A percentile compares a stretch with the other conserved stretches of the same genome.
Evolutionary conservation across 2,329 filamentous ascomycete species (phyloP).

Genomic region (Nothopassalora personata): DNA sequence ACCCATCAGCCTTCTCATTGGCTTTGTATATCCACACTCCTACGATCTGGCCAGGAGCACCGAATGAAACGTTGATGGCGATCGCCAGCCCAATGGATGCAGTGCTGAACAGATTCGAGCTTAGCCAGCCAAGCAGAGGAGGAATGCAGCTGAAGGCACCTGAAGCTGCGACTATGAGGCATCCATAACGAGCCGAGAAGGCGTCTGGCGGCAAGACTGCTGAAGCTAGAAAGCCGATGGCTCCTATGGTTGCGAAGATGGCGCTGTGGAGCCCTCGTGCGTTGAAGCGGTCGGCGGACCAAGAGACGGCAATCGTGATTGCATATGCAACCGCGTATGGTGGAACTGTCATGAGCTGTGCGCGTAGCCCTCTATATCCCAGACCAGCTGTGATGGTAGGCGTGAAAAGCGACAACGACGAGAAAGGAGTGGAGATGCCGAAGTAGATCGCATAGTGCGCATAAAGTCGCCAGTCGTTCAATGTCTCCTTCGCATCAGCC

Average conservation of each 20-base stretch:
- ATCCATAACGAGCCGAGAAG: conserved; percentile 61
- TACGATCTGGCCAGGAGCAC: conserved; percentile 64
- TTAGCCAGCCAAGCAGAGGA: conserved; percentile 65
- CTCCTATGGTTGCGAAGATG: conserved; percentile 47
- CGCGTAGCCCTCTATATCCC: conserved; percentile 52
- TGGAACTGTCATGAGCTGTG: conserved; percentile 32
- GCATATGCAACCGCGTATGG: conserved; percentile 37
- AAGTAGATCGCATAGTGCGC: conserved; percentile 50
- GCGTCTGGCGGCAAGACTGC: conserved; percentile 57
- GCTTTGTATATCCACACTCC: conserved; percentile 71
- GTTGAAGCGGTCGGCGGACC: conserved; percentile 60
- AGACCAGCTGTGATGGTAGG: conserved; percentile 57
- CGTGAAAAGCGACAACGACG: conserved; percentile 25
- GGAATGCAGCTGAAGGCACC: conserved; percentile 66
- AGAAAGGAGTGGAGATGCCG: conserved; percentile 37
- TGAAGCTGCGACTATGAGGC: conserved; percentile 61
- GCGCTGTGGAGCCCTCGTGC: conserved; percentile 51
- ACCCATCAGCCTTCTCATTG: conserved; percentile 55
- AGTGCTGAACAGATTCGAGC: conserved; percentile 61
- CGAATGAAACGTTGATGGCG: conserved; percentile 63
- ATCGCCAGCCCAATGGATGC: conserved; percentile 63
- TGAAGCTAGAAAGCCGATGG: conserved; percentile 56
- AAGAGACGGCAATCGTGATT: conserved; percentile 43
- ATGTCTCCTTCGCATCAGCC: conserved; percentile 43
- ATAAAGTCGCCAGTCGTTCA: conserved; percentile 49